Base-by-base conservation (phyloP, 2,329 filamentous ascomycete genomes). In the Curvularia eragrostidis region DNA sequence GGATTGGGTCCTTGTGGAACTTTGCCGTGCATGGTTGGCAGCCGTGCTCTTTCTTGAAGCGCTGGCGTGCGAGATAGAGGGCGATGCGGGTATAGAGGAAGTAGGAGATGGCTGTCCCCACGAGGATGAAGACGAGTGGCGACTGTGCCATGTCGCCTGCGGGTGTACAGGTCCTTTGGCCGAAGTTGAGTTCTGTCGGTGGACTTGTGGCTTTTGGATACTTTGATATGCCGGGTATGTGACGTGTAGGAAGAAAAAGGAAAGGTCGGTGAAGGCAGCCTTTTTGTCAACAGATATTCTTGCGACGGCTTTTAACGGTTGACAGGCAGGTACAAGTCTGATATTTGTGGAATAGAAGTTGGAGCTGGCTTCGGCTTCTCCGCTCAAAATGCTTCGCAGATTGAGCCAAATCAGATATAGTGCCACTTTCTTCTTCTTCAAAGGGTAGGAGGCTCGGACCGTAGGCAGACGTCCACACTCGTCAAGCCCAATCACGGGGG, bases 1-100 rank as follows among this genome's bases (percentile, higher is more conserved):
- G 73, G 53, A 88, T 65, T 0, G 80, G 82, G 62, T 87, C 86
- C 53, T 79, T 79, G 71, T 85, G 81, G 3, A 82, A 82, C 58
- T 79, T 82, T 8, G 61, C 56, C 2, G 71, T 67, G n/a, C 78
- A 77, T 8, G 78, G 77, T 48, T 82, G 73, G 68, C 84, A 85
- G 47, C 82, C 81, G 65, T 83, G 75, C 28, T 76, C 72, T 19
- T 71, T 74, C 53, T 71, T 77, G 48, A 80, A 68, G 12, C 70
- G 71, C 41, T 75, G 71, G 13, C 79, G 77, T 44, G 61, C 65
- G 48, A 74, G 63, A 59, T 76, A 77, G 2, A 77, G 66, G 3
- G 70, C 66, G 41, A 80, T 56, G 6, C 68, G 65, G 15, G 67
- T 71, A 62, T 73, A 75, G 50, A 76, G 21, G 42, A 75, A 48